Base-by-base conservation (phyloP, 768 basidiomycete genomes). In the Rhodotorula babjevae region DNA sequence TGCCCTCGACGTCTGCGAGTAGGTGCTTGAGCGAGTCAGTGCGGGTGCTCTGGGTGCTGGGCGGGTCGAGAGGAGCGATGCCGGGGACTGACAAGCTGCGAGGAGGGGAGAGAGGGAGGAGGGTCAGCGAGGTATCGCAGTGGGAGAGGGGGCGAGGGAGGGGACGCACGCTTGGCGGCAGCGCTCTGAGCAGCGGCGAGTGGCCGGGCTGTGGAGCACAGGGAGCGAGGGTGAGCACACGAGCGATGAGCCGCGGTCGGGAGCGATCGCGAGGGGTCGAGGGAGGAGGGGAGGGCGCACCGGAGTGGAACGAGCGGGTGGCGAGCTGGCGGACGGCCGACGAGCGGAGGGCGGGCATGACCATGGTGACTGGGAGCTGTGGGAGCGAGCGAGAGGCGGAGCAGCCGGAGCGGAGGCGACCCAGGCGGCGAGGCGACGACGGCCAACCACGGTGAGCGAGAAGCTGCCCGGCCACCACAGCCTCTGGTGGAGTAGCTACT, bases 1-100 rank as follows among this genome's bases (percentile, higher is more conserved):
- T 90, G 63, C 95, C 96, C 80, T 87, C 87, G 83, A 89, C 66
- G 60, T 75, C 74, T 74, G 65, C 19, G 7, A 2, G n/a, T 31
- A 2, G 14, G 21, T 4, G 36, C 36, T 7, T 18, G 44, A 23
- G 49, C 21, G 6, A 16, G 64, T 58, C 60, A 46, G 60, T 31
- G 12, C 4, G 2, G n/a, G 9, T 36, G 36, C 36, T 36, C 9
- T 9, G 36, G 9, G 36, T 36, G 36, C 27, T n/a, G 4, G 40
- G 25, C 58, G 40, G 31, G 53, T 33, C 44, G 18, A 42, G 8
- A 33, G n/a, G 1, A 14, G 14, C 25, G 55, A 42, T 31, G 15
- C 31, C 15, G 36, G 5, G 46, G 21, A 50, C 69, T 33, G 27
- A 70, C 63, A 70, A n/a, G 69, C 59, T 70, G 63, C 52, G 44